These are phyloP conservation scores for Albifimbria verrucaria DNA, from an alignment of 2,329 filamentous ascomycete genomes.

Conservation along the genomic window DNA sequence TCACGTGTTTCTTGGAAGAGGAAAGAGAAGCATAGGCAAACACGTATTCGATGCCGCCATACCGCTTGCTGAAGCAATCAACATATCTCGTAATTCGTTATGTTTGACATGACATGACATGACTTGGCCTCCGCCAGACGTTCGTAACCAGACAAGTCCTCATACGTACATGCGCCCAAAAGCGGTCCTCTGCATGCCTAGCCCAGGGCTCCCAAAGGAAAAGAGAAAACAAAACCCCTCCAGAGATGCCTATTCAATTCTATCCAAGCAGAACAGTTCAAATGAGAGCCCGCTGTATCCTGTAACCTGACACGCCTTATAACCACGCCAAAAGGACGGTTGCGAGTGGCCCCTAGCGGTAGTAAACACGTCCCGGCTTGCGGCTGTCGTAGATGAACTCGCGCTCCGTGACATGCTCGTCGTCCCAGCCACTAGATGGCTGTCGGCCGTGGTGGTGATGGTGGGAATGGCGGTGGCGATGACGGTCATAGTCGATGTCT, in stretches of 20 bases:
- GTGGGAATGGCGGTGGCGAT: conserved; percentile 31
- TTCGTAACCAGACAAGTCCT: background rate
- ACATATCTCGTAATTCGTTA: background rate
- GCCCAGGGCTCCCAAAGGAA: background rate
- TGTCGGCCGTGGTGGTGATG: conserved; percentile 23
- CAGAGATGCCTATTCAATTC: background rate
- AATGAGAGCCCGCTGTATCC: background rate
- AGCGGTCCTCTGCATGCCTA: background rate
- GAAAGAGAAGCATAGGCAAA: background rate
- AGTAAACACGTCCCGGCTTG: conserved; percentile 21
- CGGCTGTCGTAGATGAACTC: conserved; percentile 62
- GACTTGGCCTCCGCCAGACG: background rate
- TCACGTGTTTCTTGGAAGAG: too few species aligned
- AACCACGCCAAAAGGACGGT: background rate
- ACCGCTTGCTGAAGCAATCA: background rate
- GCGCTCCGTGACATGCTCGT: conserved; percentile 64
- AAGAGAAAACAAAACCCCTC: background rate
- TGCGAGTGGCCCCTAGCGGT: conserved; percentile 13
- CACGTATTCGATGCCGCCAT: background rate
- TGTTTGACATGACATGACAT: background rate
- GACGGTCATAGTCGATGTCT: conserved; percentile 48
- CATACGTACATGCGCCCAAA: background rate
- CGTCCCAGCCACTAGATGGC: conserved; percentile 43
- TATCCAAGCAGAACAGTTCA: background rate
- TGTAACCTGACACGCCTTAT: background rate